Evolutionary conservation across 2,329 filamentous ascomycete genomes (phyloP).

Genomic region (Aotearoamyces nothofagi): DNA sequence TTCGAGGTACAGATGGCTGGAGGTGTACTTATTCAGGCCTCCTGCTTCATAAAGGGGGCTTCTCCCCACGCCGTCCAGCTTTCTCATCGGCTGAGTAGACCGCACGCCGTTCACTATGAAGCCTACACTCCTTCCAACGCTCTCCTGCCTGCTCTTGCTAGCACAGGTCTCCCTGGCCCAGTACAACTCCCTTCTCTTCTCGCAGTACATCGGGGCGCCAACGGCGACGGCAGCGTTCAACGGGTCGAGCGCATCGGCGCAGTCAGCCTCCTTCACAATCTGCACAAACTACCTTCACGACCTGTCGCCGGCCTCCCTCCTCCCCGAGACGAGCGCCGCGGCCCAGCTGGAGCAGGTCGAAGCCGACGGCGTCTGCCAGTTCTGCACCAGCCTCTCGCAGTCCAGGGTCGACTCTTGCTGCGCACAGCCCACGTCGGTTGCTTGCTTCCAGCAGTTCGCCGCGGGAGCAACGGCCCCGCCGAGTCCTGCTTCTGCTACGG

Average conservation of each 20-base stretch:
- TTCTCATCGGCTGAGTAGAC: not conserved
- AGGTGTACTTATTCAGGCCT: not conserved
- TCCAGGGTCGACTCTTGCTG: not conserved
- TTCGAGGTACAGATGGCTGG: too few species aligned
- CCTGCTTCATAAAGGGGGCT: too few species aligned
- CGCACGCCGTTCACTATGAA: not conserved
- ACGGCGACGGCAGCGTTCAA: not conserved
- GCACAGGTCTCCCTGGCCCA: not conserved
- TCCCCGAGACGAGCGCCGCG: not conserved
- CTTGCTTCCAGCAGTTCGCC: not conserved
- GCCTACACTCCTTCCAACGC: not conserved
- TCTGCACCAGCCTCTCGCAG: not conserved
- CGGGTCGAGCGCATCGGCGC: not conserved
- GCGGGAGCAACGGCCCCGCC: not conserved
- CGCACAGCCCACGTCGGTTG: constrained; percentile 1
- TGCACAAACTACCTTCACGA: not conserved
- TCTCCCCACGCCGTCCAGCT: not conserved
- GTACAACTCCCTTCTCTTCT: not conserved
- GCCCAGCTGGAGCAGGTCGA: not conserved
- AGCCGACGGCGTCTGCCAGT: not conserved
- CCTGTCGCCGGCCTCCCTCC: not conserved
- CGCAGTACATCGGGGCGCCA: not conserved
- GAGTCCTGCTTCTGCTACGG: not conserved
- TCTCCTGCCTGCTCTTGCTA: not conserved
- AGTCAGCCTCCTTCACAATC: not conserved